Base-by-base conservation (phyloP, 345 rosid genomes). In the Psidium friedrichsthalianum region DNA sequence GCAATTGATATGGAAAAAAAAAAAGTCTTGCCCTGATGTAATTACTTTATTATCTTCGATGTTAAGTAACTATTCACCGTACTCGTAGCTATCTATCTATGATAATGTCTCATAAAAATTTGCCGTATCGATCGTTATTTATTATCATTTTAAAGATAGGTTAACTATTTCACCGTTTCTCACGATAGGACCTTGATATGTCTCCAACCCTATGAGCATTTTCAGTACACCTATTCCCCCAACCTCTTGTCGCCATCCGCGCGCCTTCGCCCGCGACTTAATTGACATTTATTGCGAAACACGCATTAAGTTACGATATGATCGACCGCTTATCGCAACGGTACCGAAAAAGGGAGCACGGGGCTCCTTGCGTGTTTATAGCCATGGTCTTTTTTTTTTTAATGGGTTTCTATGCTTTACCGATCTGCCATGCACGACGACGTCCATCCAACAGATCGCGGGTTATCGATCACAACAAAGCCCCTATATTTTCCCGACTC, bases 291-390 rank as follows among this genome's bases (percentile, higher is more conserved):
- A 69, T 69, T 32, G 40, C 11, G 3, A 6, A 69, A 47, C 47
- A 4, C 0, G 6, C 2, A 16, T 54, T 5, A 18, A 16, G 3
- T 64, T 8, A 32, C 42, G 24, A 32, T 40, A 18, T 1, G 3
- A 4, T 16, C 1, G 22, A 29, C 3, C 2, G 5, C 1, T 1
- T 11, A 54, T 20, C 42, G 32, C 9, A 4, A 18, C 2, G 9
- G 4, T 54, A 54, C 1, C 11, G 4, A 21, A 55, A 55, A 20
- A 21, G 24, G 25, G 10, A 25, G 57, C 57, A 9, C 1, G 7
- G 18, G 6, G 4, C 47, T 0, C 1, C 3, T 69, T 18, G 47
- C 14, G 47, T 69, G 80, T 69, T 69, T 36, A 69, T 69, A 20
- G 80, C 80, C 14, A 11, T 3, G 3, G 25, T 18, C 80, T 6